A percentile compares a stretch with the other conserved stretches of the same genome.
Evolutionary conservation across 495 filamentous ascomycete species (phyloP).

Genomic region (Pyrenula aspistea): DNA sequence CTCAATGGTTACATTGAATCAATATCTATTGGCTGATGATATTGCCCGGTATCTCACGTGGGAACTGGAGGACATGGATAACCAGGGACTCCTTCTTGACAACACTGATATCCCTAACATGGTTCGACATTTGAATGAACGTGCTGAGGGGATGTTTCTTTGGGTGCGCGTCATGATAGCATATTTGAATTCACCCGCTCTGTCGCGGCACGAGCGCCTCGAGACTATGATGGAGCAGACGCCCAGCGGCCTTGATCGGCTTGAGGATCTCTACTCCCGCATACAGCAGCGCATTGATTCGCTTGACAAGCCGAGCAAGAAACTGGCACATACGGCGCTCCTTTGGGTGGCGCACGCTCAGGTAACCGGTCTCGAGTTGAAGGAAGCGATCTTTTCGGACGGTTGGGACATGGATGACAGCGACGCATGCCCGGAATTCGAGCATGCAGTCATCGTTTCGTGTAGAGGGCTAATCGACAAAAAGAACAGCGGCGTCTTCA

Average conservation of each 20-base stretch:
- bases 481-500: not conserved
- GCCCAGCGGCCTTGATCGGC: not conserved
- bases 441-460: not conserved
- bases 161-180: not conserved
- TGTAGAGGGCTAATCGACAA: not conserved
- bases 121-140: not conserved
- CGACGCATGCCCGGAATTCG: not conserved
- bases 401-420: not conserved
- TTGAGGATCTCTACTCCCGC: not conserved
- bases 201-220: not conserved
- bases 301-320: not conserved
- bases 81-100: not conserved
- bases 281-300: not conserved
- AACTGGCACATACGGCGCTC: not conserved
- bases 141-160: not conserved
- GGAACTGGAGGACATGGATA: not conserved
- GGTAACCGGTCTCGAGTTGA: not conserved
- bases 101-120: not conserved
- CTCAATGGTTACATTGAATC: not conserved
- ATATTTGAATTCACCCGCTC: not conserved
- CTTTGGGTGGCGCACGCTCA: not conserved
- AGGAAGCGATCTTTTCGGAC: not conserved
- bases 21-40: not conserved
- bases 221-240: not conserved
- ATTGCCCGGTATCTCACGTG: not conserved